phyloP scores from a whole-genome alignment of 805 yeast genomes.

The Yueomyces sp. region DNA sequence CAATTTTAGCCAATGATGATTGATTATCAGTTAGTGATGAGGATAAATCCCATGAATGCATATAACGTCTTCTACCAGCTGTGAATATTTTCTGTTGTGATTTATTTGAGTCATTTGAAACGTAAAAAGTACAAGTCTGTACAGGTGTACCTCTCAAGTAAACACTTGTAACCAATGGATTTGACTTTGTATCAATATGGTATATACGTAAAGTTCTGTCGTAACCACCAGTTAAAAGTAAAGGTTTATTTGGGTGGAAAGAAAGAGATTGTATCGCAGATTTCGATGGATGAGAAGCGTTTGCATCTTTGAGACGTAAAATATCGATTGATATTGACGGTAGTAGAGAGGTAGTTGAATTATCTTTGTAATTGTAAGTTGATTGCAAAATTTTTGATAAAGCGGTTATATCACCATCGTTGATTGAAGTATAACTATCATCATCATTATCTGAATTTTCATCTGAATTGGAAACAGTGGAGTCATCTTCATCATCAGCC shows the following conservation, averaged over 20 bases:
- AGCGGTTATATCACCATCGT: slow-evolving; percentile 30
- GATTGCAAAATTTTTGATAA: slow-evolving; percentile 26
- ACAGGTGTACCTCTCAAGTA: slow-evolving; percentile 72
- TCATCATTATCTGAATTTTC: slow-evolving; percentile 18
- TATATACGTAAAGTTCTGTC: slow-evolving; percentile 79
- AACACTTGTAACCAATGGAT: slow-evolving; percentile 70
- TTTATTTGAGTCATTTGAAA: slow-evolving; percentile 8
- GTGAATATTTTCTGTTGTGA: slow-evolving; percentile 43
- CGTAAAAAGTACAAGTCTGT: slow-evolving; percentile 41
- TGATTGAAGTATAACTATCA: slow-evolving; percentile 16
- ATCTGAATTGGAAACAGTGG: slow-evolving; percentile 6
- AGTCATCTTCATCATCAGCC: slow-evolving; percentile 34
- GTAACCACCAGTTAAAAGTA: slow-evolving; percentile 82
- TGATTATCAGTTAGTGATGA: slow-evolving; percentile 13
- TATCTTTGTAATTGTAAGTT: slow-evolving; percentile 28
- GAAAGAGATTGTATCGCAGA: slow-evolving; percentile 76
- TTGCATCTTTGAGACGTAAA: slow-evolving; percentile 78
- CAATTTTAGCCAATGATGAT: slow-evolving; percentile 33
- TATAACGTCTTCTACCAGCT: slow-evolving; percentile 83
- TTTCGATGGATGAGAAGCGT: slow-evolving; percentile 48
- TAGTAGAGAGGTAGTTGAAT: slow-evolving; percentile 38
- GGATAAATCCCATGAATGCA: slow-evolving; percentile 84
- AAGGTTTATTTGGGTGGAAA: slow-evolving; percentile 69
- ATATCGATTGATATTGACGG: slow-evolving; percentile 64
- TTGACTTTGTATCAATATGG: slow-evolving; percentile 79